phyloP scores from a whole-genome alignment of 1,139 yeast species.

The Taphrina sp. region DNA sequence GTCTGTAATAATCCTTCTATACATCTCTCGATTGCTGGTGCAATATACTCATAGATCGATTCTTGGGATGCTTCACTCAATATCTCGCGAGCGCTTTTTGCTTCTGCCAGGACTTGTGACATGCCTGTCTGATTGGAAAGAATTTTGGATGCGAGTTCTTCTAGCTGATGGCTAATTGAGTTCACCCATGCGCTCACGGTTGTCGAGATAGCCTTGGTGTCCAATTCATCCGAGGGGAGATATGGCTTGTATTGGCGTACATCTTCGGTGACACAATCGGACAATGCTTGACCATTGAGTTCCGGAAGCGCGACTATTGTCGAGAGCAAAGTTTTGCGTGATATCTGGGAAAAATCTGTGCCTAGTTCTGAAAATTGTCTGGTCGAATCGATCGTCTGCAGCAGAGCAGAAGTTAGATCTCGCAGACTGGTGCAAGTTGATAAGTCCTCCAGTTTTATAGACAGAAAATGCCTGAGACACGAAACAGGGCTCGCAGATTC shows the following conservation, averaged over 20 bases:
- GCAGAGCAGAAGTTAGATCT: not conserved
- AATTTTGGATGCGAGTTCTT: not conserved
- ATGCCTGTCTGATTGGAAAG: not conserved
- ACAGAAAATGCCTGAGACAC: conserved; percentile 18
- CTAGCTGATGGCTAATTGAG: not conserved
- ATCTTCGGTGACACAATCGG: not conserved
- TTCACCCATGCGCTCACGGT: conserved; percentile 8
- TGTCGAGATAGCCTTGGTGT: not conserved
- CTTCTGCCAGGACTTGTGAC: not conserved
- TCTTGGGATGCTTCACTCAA: conserved; percentile 17
- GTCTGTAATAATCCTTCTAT: not conserved
- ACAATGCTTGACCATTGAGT: not conserved
- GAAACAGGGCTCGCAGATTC: conserved; percentile 6
- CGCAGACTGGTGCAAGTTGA: not conserved
- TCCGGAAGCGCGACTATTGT: conserved; percentile 8
- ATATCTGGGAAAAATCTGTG: not conserved
- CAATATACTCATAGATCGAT: not conserved
- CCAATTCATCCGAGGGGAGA: conserved; percentile 6
- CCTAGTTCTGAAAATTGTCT: conserved; percentile 12
- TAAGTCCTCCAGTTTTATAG: not conserved
- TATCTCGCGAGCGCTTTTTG: conserved; percentile 1
- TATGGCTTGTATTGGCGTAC: conserved; percentile 7
- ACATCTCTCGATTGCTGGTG: conserved; percentile 4
- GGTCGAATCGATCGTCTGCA: not conserved
- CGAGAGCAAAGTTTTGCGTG: not conserved